Base-by-base conservation (phyloP, 441 rosid genomes). In the Aquilaria agallochum region DNA sequence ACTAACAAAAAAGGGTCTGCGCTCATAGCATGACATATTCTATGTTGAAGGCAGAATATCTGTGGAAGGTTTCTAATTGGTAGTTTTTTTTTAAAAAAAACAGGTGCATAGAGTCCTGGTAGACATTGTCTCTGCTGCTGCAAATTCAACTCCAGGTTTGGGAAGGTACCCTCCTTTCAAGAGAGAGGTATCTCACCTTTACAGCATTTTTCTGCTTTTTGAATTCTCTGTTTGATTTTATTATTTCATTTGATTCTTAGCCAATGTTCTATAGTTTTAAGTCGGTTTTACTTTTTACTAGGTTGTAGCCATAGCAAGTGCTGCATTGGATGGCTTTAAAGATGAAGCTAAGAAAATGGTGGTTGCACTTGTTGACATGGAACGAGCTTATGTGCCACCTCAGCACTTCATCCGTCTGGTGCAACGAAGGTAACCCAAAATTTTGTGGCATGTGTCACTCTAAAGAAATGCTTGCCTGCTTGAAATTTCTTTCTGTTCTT, bases 101-200 rank as follows among this genome's bases (percentile, higher is more conserved):
- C 15, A 84, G 94, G 90, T 84, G 60, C 94, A 87, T 61, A 83
- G 78, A 68, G 89, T 87, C 47, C 78, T 84, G 62, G 78, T 84
- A 66, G 89, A 85, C 63, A 87, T 84, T 56, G 87, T 87, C 69
- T 81, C 87, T 70, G 77, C 94, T 55, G 63, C 94, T 13, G 89
- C 90, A 33, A 83, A 77, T 78, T 84, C 86, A 45, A 87, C 90
- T 54, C 86, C 89, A 49, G 94, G 90, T 69, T 80, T 87, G 71
- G 94, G 87, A 73, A 84, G 94, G 75, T 87, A 87, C 54, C 90
- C 94, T 72, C 89, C 94, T 55, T 87, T 87, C 64, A 84, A 87
- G 78, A 79, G 89, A 79, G 94, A 87, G 90, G 94, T 84, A 63
- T 60, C 60, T 10, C 61, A 32, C 40, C 49, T 64, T 56, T 20